Base-by-base conservation (phyloP, 1,284 basidiomycete species). In the Trichosporon ovoides region DNA sequence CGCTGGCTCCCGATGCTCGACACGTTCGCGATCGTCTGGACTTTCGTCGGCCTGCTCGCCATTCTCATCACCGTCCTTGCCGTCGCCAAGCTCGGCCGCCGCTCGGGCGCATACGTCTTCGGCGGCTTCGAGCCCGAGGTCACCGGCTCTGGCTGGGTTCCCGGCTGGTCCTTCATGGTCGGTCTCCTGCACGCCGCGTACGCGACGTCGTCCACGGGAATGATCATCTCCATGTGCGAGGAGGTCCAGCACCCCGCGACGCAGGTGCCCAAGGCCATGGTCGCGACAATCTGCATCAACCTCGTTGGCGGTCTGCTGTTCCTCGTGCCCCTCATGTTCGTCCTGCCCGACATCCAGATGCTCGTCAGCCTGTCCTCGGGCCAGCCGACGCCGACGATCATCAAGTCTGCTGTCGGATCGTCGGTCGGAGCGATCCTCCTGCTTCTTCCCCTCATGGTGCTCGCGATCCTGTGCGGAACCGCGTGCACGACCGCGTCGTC, bases 281-380 rank as follows among this genome's bases (percentile, higher is more conserved):
- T 57, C 36, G 22, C 55, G n/a, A 59, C 46, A 31, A 54, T 58
- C 18, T 36, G 28, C 46, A 51, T 48, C 52, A 72, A 70, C 61
- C 66, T 63, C 11, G 31, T 65, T 19, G 60, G 69, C n/a, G 71
- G 71, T 22, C 59, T 71, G 37, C 54, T 71, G 53, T 73, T 70
- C 65, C 64, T 80, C 52, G 67, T 80, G 14, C 77, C 78, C 20
- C 70, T 80, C 33, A 67, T 78, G 43, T 80, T 80, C 66, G 72
- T 78, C 46, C 70, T 80, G 16, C 75, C 76, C 4, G 75, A 78
- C 58, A 68, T 79, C 16, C 53, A 62, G 14, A 66, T 64, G 24
- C 66, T 78, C 18, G 69, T 80, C 36, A 66, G 64, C 9, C 71
- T 75, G 22, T 66, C 72, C 1, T 74, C 77, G 7, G 78, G 77